These are phyloP conservation scores for Stipa capillata DNA, from an alignment of 176 grass and related monocot genomes.

Conservation along the genomic window DNA sequence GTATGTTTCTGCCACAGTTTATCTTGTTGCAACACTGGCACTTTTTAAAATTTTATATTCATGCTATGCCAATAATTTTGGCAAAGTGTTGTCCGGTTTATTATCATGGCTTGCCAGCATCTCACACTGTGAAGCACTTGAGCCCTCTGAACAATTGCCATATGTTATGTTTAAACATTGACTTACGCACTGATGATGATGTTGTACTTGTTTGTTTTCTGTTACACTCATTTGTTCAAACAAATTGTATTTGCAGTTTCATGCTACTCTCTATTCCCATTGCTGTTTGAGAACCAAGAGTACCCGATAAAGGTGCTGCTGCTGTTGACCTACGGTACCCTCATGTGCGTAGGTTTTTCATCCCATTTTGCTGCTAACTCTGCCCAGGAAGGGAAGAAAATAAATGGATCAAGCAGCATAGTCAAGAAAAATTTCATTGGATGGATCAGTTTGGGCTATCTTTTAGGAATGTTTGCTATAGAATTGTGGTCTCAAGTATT, in stretches of 20 bases:
- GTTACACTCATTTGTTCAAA: slow-evolving; percentile 1
- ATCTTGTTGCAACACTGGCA: neutral
- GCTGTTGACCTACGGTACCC: slow-evolving; percentile 38
- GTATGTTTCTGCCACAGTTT: slow-evolving; percentile 30
- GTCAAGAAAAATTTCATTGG: slow-evolving; percentile 44
- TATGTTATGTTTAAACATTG: neutral
- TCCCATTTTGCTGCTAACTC: slow-evolving; percentile 35
- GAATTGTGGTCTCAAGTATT: slow-evolving; percentile 64
- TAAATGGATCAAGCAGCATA: neutral
- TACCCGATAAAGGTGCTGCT: slow-evolving; percentile 71
- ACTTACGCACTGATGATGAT: neutral
- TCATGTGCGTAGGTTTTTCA: slow-evolving; percentile 75
- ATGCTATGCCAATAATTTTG: neutral
- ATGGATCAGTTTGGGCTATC: slow-evolving; percentile 42
- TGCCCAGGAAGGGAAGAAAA: slow-evolving; percentile 12
- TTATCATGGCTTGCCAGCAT: neutral
- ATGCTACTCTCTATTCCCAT: slow-evolving; percentile 77
- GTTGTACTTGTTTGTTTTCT: slow-evolving; percentile 7
- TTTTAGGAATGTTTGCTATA: slow-evolving; percentile 46
- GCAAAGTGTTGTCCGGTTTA: neutral
- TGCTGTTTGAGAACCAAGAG: slow-evolving; percentile 80
- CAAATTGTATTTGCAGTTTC: slow-evolving; percentile 57
- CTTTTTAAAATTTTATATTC: neutral
- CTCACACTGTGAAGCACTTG: neutral
- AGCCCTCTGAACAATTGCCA: neutral